Evolutionary conservation across 2,329 filamentous ascomycete species (phyloP), one percentile per base, ranked within the genome.

Genomic region (Alternaria postmessia): DNA sequence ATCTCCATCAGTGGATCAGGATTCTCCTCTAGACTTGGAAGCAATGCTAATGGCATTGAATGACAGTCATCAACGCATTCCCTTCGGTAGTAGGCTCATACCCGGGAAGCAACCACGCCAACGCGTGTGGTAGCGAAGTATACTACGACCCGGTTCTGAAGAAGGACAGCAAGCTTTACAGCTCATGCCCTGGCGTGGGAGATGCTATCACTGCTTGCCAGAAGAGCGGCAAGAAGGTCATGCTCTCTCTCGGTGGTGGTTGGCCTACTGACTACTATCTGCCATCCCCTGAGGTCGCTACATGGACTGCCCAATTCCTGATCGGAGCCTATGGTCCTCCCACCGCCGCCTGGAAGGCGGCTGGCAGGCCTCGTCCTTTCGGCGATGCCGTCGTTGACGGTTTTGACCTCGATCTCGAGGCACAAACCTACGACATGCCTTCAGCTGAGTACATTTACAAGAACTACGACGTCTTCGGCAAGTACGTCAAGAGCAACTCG

Each of bases 61-160:
- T 5, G 9, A 32, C 9, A 60, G 57, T 88, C 65, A 78, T 88
- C 57, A 85, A 85, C 64, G 65, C 76, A 39, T 87, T 87, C 66
- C 85, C 86, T 0, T 78, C 82, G 53, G 77, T 81, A 46, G 69
- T 71, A 18, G 80, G 78, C 39, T 81, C 80, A 36, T 85, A 80
- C 63, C 85, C 86, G 5, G 81, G 79, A 11, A 82, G 80, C 12
- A 86, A 88, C 75, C 87, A 87, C 68, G 86, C 83, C 62, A 86
- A 77, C 66, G 84, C 85, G 42, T 87, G 86, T 64, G 74, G 73
- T 7, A 8, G 5, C 36, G 54, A 24, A 5, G 9, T 28, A 32
- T 53, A 51, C 14, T 85, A 81, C 67, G 71, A 79, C 55, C 74
- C 76, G 9, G 53, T 53, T 12, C 18, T 54, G 36, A 24, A 42